Evolutionary conservation across 768 basidiomycete genomes (phyloP).

Genomic region (Royoungia palumana): DNA sequence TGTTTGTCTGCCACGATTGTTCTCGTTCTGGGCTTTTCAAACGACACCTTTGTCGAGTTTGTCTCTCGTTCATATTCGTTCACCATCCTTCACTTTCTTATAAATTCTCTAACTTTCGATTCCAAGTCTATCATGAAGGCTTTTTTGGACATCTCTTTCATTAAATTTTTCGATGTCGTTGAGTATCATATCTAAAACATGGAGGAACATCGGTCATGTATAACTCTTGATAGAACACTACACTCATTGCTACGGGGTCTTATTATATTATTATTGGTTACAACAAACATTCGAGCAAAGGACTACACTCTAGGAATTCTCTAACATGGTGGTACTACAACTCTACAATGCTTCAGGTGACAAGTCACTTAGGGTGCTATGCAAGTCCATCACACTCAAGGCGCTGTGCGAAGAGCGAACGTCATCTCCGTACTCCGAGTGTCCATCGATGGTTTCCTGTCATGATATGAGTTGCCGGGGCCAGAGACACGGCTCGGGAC

Average conservation of each 20-base stretch:
- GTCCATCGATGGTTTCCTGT: slow-evolving; percentile 71
- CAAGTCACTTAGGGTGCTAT: slow-evolving; percentile 56
- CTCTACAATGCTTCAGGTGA: slow-evolving; percentile 66
- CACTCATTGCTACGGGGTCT: slow-evolving; percentile 35
- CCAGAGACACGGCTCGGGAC: neutral
- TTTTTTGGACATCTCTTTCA: slow-evolving; percentile 3
- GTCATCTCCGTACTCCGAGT: slow-evolving; percentile 76
- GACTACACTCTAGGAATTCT: neutral
- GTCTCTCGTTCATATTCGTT: slow-evolving; percentile 23
- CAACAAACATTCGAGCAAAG: neutral
- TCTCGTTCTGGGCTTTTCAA: slow-evolving; percentile 5
- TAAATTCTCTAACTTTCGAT: slow-evolving; percentile 15
- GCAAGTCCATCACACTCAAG: slow-evolving; percentile 52
- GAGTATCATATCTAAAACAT: slow-evolving; percentile 29
- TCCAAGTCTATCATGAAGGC: slow-evolving; percentile 1
- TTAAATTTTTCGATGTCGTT: slow-evolving; percentile 15
- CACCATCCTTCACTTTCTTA: slow-evolving; percentile 7
- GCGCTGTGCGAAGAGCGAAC: slow-evolving; percentile 57
- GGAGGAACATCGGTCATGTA: slow-evolving; percentile 38
- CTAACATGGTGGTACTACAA: neutral
- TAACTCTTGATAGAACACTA: slow-evolving; percentile 33
- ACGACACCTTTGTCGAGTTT: slow-evolving; percentile 10
- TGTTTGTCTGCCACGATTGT: slow-evolving; percentile 7
- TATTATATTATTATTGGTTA: slow-evolving; percentile 27
- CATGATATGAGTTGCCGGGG: slow-evolving; percentile 1